A percentile compares a stretch with the other conserved stretches of the same genome.
Conservation (phyloP, 768 basidiomycete genomes). For the Kwoniella sp. region DNA sequence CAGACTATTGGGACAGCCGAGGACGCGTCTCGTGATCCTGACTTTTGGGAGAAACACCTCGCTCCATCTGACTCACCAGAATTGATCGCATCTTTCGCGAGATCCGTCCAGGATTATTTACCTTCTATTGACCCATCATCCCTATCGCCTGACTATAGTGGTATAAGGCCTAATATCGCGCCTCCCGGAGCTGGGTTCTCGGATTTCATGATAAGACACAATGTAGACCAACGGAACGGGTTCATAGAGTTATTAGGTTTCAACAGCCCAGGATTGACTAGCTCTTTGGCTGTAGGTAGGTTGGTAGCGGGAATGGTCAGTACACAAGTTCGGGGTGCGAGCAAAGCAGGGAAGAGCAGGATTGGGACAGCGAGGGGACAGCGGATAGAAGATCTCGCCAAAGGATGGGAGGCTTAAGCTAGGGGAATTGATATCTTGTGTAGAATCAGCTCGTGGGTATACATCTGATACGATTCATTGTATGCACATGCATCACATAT, state of each 20-base stretch:
- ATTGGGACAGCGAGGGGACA: conserved; percentile 17
- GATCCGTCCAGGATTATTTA: conserved; percentile 61
- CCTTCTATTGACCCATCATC: conserved; percentile 44
- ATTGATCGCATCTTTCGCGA: conserved; percentile 63
- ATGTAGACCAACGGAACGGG: conserved; percentile 41
- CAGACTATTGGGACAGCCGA: conserved; percentile 70
- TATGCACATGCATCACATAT: no score
- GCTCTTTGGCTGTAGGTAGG: conserved; percentile 83
- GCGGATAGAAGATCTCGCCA: conserved; percentile 25
- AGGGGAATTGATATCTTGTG: no score
- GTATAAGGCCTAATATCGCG: conserved; percentile 76
- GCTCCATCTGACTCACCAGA: conserved; percentile 24
- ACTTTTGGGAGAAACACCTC: conserved; percentile 32
- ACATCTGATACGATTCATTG: no score
- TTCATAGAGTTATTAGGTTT: conserved; percentile 86
- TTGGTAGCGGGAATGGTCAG: conserved; percentile 63
- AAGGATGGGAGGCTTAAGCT: conserved; percentile 40
- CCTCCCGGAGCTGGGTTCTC: conserved; percentile 73
- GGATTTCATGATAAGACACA: conserved; percentile 75
- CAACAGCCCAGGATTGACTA: conserved; percentile 88
- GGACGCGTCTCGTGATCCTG: conserved; percentile 44
- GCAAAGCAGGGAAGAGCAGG: conserved; percentile 3
- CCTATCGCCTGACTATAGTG: conserved; percentile 49
- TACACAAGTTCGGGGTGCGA: conserved; percentile 29
- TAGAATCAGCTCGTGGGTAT: no score